Conservation (phyloP, 257 asterid genomes). For the Ligustrum vulgare region DNA sequence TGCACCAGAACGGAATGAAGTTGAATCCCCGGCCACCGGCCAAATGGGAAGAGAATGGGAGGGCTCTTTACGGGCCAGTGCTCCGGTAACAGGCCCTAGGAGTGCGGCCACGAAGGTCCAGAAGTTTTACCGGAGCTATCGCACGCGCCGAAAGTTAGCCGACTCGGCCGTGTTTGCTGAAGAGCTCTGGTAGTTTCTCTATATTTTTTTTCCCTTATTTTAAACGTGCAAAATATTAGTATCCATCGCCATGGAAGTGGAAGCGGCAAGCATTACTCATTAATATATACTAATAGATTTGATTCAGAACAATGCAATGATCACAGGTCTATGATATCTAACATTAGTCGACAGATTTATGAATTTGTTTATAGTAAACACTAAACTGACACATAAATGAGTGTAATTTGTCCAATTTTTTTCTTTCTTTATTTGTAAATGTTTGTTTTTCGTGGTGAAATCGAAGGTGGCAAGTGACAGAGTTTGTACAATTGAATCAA, state of each 20-base stretch:
- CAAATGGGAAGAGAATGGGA: constrained; percentile 13
- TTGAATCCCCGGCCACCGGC: constrained; percentile 19
- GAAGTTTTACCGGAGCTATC: constrained; percentile 41
- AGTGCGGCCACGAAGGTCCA: constrained; percentile 60
- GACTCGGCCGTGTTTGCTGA: constrained; percentile 38
- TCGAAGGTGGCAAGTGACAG: constrained; percentile 52
- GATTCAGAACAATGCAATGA: no score
- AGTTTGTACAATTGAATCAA: not conserved
- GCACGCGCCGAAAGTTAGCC: constrained; percentile 36
- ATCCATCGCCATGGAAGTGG: no score
- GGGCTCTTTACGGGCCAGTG: constrained; percentile 13
- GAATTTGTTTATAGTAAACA: no score
- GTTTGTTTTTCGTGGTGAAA: not conserved
- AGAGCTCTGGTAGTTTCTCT: constrained; percentile 34
- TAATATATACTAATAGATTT: no score
- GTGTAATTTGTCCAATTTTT: no score
- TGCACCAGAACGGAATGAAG: constrained; percentile 9
- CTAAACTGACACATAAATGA: no score
- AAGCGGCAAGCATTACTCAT: no score
- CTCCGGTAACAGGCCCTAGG: constrained; percentile 27
- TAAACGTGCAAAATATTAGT: not conserved
- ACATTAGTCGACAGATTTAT: no score
- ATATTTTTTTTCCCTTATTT: not conserved
- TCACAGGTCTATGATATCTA: no score
- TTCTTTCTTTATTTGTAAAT: not conserved